phyloP scores from a whole-genome alignment of 2,329 filamentous ascomycete genomes.

The Aphanoascus verrucosus region DNA sequence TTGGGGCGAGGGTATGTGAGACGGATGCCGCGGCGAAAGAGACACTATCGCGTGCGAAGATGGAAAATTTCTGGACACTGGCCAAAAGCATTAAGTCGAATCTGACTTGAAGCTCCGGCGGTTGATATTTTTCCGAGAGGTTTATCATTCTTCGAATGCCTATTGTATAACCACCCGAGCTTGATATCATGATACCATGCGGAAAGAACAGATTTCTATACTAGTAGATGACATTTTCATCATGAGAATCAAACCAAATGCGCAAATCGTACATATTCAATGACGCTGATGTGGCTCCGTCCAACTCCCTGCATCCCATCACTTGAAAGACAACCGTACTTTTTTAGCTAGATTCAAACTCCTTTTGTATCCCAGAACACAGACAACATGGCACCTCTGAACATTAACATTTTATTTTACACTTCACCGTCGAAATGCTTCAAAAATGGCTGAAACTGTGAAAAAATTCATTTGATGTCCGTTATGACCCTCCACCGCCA shows the following conservation, averaged over 20 bases:
- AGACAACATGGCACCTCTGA: too few species aligned
- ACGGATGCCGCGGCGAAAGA: conserved; percentile 83
- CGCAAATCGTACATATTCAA: too few species aligned
- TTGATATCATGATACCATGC: not conserved
- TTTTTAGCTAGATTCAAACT: too few species aligned
- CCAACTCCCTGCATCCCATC: too few species aligned
- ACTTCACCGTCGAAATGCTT: not conserved
- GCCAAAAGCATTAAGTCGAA: conserved; percentile 55
- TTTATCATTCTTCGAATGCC: not conserved
- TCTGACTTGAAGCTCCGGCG: conserved; percentile 9
- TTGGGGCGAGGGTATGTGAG: conserved; percentile 73
- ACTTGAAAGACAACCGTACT: too few species aligned
- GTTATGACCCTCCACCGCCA: conserved; percentile 18
- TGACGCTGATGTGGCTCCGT: too few species aligned
- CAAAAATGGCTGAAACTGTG: not conserved
- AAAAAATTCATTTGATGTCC: not conserved
- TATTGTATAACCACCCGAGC: not conserved
- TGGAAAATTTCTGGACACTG: conserved; percentile 90
- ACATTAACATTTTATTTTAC: not conserved
- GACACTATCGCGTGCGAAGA: conserved; percentile 64
- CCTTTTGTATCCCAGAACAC: too few species aligned
- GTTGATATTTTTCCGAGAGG: not conserved
- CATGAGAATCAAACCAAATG: too few species aligned
- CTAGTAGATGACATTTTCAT: too few species aligned
- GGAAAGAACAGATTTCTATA: not conserved